Conservation (phyloP, 1,284 basidiomycete genomes). For the Malassezia dermatis region DNA sequence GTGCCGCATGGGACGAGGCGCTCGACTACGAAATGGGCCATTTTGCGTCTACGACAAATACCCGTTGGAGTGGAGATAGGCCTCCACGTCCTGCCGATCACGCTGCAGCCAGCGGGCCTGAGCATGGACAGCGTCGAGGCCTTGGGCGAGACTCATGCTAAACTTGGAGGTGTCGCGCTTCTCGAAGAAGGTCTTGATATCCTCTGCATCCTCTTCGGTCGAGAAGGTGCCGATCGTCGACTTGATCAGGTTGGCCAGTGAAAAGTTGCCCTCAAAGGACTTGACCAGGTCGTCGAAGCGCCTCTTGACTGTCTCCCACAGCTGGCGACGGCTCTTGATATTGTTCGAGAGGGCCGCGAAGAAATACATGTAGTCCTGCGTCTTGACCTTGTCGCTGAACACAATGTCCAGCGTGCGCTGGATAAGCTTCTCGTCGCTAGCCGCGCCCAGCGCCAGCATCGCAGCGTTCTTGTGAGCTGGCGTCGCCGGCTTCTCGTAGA, state of each 20-base stretch:
- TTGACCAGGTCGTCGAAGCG: constrained; percentile 37
- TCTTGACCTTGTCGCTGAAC: constrained; percentile 40
- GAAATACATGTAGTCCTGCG: constrained; percentile 43
- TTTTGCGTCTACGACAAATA: background rate
- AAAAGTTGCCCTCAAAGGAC: constrained; percentile 55
- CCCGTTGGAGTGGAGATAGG: constrained; percentile 52
- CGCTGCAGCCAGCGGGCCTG: constrained; percentile 57
- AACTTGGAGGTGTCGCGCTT: constrained; percentile 47
- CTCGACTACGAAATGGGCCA: background rate
- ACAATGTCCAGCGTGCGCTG: constrained; percentile 34
- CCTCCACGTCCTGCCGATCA: constrained; percentile 53
- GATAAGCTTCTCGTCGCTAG: constrained; percentile 28
- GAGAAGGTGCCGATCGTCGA: constrained; percentile 57
- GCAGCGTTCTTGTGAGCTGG: constrained; percentile 51
- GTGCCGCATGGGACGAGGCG: too few relatives aligned
- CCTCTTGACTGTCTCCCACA: constrained; percentile 38
- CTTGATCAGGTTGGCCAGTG: constrained; percentile 43
- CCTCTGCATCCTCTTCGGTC: constrained; percentile 59
- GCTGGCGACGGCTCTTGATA: constrained; percentile 27
- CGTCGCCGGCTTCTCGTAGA: constrained; percentile 55
- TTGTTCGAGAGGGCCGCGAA: constrained; percentile 35
- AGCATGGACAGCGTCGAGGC: constrained; percentile 58
- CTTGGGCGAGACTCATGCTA: constrained; percentile 57
- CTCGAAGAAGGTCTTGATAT: constrained; percentile 56
- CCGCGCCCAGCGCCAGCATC: constrained; percentile 38